Evolutionary conservation across 2,329 filamentous ascomycete species (phyloP).

Genomic region (Ilyonectria robusta): DNA sequence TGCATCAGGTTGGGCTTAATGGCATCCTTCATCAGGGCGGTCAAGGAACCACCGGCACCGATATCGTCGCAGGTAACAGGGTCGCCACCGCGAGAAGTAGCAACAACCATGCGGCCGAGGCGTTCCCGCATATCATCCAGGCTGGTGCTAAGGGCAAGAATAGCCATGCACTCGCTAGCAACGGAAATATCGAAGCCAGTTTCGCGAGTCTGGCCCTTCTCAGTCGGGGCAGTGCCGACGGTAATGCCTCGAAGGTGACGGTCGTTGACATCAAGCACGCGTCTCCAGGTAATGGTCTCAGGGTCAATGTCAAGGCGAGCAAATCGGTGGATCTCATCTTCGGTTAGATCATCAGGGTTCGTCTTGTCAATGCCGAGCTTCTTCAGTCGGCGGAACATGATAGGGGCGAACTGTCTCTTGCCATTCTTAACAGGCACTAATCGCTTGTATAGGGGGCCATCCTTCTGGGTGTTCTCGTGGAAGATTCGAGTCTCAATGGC

Average conservation of each 20-base stretch:
- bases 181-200: constrained; percentile 99
- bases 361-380: constrained; percentile 98
- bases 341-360: constrained; percentile 89
- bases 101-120: constrained; percentile 95
- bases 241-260: constrained; percentile 92
- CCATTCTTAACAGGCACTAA: constrained; percentile 93
- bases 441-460: constrained; percentile 87
- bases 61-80: constrained; percentile 97
- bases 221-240: constrained; percentile 88
- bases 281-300: constrained; percentile 96
- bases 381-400: constrained; percentile 94
- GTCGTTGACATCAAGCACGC: constrained; percentile 97
- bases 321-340: constrained; percentile 89
- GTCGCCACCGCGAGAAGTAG: constrained; percentile 86
- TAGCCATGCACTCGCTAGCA: constrained; percentile 98
- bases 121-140: constrained; percentile 92
- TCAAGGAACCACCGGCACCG: constrained; percentile 90
- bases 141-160: constrained; percentile 91
- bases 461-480: constrained; percentile 96
- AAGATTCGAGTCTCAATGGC: constrained; percentile 99
- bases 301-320: constrained; percentile 97
- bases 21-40: constrained; percentile 96
- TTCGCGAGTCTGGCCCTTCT: constrained; percentile 89
- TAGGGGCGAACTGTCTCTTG: constrained; percentile 85
- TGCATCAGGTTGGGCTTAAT: constrained; percentile 99